Evolutionary conservation across 768 basidiomycete genomes (phyloP), one percentile per base, ranked within the genome.

Genomic region (Trametes meyenii): DNA sequence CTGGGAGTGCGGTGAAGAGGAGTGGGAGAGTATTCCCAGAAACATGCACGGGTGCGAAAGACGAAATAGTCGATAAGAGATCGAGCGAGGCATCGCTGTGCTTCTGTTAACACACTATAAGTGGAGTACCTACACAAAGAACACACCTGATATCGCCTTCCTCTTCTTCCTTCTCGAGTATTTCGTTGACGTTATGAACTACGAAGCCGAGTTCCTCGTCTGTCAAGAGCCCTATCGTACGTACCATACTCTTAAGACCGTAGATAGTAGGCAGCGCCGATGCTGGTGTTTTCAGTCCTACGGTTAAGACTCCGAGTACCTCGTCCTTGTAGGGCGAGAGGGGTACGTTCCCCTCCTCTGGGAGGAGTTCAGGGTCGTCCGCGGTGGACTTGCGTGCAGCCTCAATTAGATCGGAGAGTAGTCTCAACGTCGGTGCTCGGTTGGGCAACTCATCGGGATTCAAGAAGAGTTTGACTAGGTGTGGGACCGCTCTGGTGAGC

Each of bases 141-240:
- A 59, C 86, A 38, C 60, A 77, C 76, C 84, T 87, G 50, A 80
- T 71, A 21, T 80, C 78, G 16, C 83, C 83, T 43, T 81, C 70
- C 1, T 70, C 78, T 6, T 74, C 70, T 24, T 83, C 79, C 13
- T 75, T 76, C 52, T 81, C 77, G 38, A 96, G 75, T 10, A 92
- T 75, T 50, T 92, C 88, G 67, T 90, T 86, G 26, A 89, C 78
- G 50, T 83, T 87, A 58, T 88, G 87, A 1, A 96, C 89, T 42
- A 94, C 76, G 69, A 89, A 94, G 3, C 86, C 84, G 12, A 92
- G 73, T 71, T 99, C 96, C 19, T 87, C 83, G 53, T 87, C 81
- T 0, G 83, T 77, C 39, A 96, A 76, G 46, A 94, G 81, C 0
- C 73, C 73, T 7, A 80, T 76, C 1, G 92, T 86, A 8, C 82